Base-by-base conservation (phyloP, 106 monocot genomes). In the Iris macrosiphon region DNA sequence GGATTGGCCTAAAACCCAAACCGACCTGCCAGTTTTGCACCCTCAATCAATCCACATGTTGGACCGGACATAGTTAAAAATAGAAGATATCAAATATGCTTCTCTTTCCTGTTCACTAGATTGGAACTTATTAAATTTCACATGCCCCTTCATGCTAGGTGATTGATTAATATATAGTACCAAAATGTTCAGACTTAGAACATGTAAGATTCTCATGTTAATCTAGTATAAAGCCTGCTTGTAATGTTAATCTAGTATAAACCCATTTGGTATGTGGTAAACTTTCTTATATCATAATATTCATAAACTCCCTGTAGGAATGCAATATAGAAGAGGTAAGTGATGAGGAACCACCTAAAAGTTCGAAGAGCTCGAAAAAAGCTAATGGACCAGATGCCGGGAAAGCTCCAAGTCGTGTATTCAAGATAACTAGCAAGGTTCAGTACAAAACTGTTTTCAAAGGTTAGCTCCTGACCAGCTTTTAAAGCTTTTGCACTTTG, bases 401-500 rank as follows among this genome's bases (percentile, higher is more conserved):
- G 24, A 73, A 80, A 67, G 61, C 24, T 20, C 55, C 76, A 17
- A 48, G 52, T 62, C 85, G 80, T 59, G 47, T 80, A 0, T 86
- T 86, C 60, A 86, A 76, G 59, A 68, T 86, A 54, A 81, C 80
- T 3, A 75, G 65, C 76, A 80, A 76, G 69, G 76, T 75, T 58
- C 59, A 72, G 27, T 85, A 85, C 63, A 85, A 85, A 68, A 80
- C 79, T 52, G 85, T 85, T 28, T 31, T 85, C 40, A 85, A 85
- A 73, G 76, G 85, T 80, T 42, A 41, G 13, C 25, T 55, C 8
- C 21, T 38, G n/a, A 41, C 41, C 14, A 41, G n/a, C 34, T 7
- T 27, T 22, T 25, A 26, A 3, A 27, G 41, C 57, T 58, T 58
- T 41, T 26, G 30, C 28, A 0, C 2, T 19, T 19, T 31, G 31